phyloP scores from a whole-genome alignment of 1,284 basidiomycete species.

The Boletus smithii region DNA sequence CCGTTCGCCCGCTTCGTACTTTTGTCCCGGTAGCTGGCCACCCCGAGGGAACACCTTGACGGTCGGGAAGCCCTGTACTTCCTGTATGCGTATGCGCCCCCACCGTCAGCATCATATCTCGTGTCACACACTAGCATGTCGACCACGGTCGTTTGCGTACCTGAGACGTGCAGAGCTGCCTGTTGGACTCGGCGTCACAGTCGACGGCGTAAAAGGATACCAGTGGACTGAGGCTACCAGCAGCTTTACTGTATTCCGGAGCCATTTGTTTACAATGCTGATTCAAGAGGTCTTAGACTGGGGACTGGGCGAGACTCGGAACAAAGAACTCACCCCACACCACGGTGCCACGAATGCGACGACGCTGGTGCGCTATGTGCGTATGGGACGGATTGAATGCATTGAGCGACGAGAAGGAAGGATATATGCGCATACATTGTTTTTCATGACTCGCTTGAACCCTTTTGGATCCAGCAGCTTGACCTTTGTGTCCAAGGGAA shows the following conservation, averaged over 20 bases:
- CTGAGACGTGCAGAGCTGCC: conserved; percentile 77
- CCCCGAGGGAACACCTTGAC: conserved; percentile 85
- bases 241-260: conserved; percentile 84
- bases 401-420: not conserved
- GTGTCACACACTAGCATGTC: no score
- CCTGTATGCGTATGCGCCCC: conserved; percentile 35
- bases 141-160: conserved; percentile 29
- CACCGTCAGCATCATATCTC: no score
- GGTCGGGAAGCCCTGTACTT: conserved; percentile 92
- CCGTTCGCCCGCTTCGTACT: conserved; percentile 71
- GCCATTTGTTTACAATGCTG: conserved; percentile 86
- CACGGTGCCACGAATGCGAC: conserved; percentile 91
- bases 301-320: not conserved
- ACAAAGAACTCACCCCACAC: conserved; percentile 65
- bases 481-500: conserved; percentile 65
- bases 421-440: conserved; percentile 77
- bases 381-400: not conserved
- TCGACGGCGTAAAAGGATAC: conserved; percentile 89
- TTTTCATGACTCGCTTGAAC: conserved; percentile 73
- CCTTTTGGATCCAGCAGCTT: conserved; percentile 72
- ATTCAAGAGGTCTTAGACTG: not conserved
- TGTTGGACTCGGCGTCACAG: conserved; percentile 85
- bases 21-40: conserved; percentile 57
- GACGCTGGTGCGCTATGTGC: conserved; percentile 64
- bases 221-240: conserved; percentile 74